Evolutionary conservation across 163 green algal species (phyloP).

Genomic region (Volvox carteri): DNA sequence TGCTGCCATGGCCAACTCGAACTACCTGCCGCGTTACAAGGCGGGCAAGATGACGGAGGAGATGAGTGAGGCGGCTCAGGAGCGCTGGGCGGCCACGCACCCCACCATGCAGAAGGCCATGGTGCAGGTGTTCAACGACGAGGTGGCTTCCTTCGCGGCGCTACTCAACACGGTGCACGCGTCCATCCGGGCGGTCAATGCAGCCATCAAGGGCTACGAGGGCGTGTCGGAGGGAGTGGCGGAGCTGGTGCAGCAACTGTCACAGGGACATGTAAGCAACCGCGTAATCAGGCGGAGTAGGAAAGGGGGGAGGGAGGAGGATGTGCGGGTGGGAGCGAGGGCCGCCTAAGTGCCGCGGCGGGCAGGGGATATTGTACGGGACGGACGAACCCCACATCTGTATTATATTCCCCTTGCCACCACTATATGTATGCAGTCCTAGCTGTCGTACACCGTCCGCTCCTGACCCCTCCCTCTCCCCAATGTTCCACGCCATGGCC

Average conservation of each 20-base stretch:
- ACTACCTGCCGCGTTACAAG: conserved; percentile 46
- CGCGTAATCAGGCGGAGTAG: neutral
- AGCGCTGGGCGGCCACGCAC: conserved; percentile 55
- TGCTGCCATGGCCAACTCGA: neutral
- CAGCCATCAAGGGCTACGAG: conserved; percentile 59
- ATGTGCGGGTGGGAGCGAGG: neutral
- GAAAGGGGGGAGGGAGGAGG: neutral
- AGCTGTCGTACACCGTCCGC: too few relatives aligned
- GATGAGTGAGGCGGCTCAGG: conserved; percentile 57
- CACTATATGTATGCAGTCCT: too few relatives aligned
- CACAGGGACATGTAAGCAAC: conserved; percentile 52
- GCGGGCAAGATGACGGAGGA: conserved; percentile 65
- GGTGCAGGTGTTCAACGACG: conserved; percentile 64
- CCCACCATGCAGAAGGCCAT: conserved; percentile 52
- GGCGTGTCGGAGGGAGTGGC: conserved; percentile 25
- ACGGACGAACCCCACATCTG: neutral
- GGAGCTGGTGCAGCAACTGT: conserved; percentile 59
- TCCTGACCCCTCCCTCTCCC: too few relatives aligned
- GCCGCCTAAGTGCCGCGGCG: neutral
- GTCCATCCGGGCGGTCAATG: conserved; percentile 47
- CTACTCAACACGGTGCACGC: conserved; percentile 50
- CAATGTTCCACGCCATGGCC: too few relatives aligned
- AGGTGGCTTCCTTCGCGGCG: conserved; percentile 51
- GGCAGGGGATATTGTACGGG: too few relatives aligned
- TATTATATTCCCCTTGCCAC: too few relatives aligned